Conservation (phyloP, 768 basidiomycete genomes). For the Leccinum arenicola region DNA sequence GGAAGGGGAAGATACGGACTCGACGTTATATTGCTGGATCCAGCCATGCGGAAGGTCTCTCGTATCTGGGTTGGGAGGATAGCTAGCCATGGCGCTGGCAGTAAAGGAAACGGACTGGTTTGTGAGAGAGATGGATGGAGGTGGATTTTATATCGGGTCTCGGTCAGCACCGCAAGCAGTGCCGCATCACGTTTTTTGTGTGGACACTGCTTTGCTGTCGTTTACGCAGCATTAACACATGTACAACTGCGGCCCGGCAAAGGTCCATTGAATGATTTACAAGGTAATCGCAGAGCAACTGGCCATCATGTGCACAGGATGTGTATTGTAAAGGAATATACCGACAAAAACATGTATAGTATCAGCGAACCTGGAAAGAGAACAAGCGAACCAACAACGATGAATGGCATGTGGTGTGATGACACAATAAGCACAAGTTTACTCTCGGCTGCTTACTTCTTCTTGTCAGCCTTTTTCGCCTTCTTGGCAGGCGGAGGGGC, state of each 20-base stretch:
- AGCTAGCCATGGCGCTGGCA: slow-evolving; percentile 38
- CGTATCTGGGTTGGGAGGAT: slow-evolving; percentile 51
- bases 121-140: slow-evolving; percentile 24
- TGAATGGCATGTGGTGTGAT: background rate
- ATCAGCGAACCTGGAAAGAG: slow-evolving; percentile 14
- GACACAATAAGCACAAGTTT: slow-evolving; percentile 9
- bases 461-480: slow-evolving; percentile 28
- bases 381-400: slow-evolving; percentile 4
- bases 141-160: slow-evolving; percentile 23
- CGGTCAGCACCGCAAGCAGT: slow-evolving; percentile 12
- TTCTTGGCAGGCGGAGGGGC: slow-evolving; percentile 31
- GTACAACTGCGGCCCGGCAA: slow-evolving; percentile 16
- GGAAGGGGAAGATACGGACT: slow-evolving; percentile 43
- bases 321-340: slow-evolving; percentile 27
- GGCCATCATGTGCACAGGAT: slow-evolving; percentile 1
- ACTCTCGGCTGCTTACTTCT: slow-evolving; percentile 16
- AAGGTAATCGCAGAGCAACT: background rate
- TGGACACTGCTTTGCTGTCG: slow-evolving; percentile 33
- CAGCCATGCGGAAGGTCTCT: slow-evolving; percentile 66
- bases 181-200: slow-evolving; percentile 15
- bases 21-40: slow-evolving; percentile 63
- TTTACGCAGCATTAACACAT: slow-evolving; percentile 15
- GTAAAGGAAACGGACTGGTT: background rate
- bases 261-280: slow-evolving; percentile 3
- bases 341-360: slow-evolving; percentile 26